Base-by-base conservation (phyloP, 139 green algal species). In the Pleodorina starrii region DNA sequence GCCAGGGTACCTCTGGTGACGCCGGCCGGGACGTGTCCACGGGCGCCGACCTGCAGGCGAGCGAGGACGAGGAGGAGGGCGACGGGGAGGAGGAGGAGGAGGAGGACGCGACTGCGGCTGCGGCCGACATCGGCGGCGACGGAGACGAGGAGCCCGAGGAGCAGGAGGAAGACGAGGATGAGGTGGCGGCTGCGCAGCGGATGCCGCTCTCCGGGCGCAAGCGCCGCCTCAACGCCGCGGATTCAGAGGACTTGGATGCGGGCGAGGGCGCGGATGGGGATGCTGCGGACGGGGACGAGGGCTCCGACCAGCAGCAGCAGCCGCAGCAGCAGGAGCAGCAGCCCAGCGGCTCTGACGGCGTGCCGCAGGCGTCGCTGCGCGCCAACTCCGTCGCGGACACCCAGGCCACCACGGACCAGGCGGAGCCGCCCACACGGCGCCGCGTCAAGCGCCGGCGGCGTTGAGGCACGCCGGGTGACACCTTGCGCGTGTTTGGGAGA, bases 371-470 rank as follows among this genome's bases (percentile, higher is more conserved):
- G 17, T 88, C 63, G 43, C 23, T 69, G 44, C 63, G 66, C 7
- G 44, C 82, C 0, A 44, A 87, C 44, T 87, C 81, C 0, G 32
- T 63, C 25, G 81, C 32, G n/a, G 23, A 77, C 42, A 87, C 79
- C 1, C 60, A 87, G n/a, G 23, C 60, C 42, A 87, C 79, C 1
- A 40, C 77, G 43, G 40, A 16, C 29, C 73, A 63, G 12, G 63
- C 46, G 10, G 82, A 88, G 35, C 82, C 82, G 44, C 82, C 82
- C 32, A 36, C n/a, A n/a, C n/a, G 35, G 63, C 63, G 63, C 21
- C 63, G 63, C 27, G 29, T 38, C n/a, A 73, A 73, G 63, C 63
- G 63, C 29, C n/a, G 63, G 27, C 63, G 63, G 27, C 63, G 63
- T 23, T 73, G 63, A 71, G 21, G 16, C 59, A n/a, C n/a, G n/a